Evolutionary conservation across 139 green algal species (phyloP).

Genomic region (Limnomonas spitsbergensis): DNA sequence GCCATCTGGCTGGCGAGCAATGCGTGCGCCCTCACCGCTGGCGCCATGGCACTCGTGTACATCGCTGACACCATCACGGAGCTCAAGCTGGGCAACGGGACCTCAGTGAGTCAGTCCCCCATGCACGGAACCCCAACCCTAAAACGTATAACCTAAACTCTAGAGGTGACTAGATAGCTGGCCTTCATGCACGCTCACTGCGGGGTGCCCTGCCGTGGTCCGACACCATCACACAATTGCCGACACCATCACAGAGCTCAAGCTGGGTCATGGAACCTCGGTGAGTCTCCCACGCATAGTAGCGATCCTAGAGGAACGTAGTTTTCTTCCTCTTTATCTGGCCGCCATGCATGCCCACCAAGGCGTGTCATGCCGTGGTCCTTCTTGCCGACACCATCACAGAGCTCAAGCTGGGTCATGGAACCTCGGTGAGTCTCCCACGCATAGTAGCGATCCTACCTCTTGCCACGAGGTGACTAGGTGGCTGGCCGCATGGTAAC

Average conservation of each 20-base stretch:
- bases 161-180: too few species aligned
- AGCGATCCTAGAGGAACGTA: too few species aligned
- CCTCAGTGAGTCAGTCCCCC: slow-evolving; percentile 47
- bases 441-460: too few species aligned
- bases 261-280: slow-evolving; percentile 87
- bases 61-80: slow-evolving; percentile 85
- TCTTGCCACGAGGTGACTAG: too few species aligned
- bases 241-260: slow-evolving; percentile 90
- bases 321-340: too few species aligned
- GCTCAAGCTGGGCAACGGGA: slow-evolving; percentile 93
- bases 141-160: too few species aligned
- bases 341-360: slow-evolving; percentile 71
- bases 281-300: too few species aligned
- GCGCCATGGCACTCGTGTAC: slow-evolving; percentile 85
- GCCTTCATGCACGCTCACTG: slow-evolving; percentile 72
- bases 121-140: too few species aligned
- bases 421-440: slow-evolving; percentile 48
- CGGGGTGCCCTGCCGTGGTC: slow-evolving; percentile 85
- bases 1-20: slow-evolving; percentile 70
- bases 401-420: slow-evolving; percentile 96
- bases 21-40: slow-evolving; percentile 72
- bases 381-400: slow-evolving; percentile 84
- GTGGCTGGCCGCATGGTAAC: too few species aligned
- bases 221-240: too few species aligned
- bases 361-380: slow-evolving; percentile 85